These are phyloP conservation scores for Populus ilicifolia DNA, from an alignment of 345 rosid genomes.

Conservation along the genomic window DNA sequence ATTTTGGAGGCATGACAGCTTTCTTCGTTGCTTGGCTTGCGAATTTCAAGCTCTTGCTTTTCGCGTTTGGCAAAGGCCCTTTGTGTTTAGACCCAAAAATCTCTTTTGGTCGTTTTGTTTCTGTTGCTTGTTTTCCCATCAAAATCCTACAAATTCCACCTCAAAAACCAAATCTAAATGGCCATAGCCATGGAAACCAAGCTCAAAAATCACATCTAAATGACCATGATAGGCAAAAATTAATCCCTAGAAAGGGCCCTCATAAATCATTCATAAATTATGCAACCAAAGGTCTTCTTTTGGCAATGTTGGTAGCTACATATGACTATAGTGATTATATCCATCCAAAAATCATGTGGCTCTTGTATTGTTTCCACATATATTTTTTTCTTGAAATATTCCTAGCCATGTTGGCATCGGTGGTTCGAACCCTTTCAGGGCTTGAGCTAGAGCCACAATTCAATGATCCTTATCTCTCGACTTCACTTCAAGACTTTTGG, in stretches of 20 bases:
- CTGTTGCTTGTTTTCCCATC: constrained; percentile 55
- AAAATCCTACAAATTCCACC: constrained; percentile 33
- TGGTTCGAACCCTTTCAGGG: constrained; percentile 31
- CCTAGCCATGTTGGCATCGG: constrained; percentile 32
- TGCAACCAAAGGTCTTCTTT: constrained; percentile 31
- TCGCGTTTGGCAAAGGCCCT: constrained; percentile 17
- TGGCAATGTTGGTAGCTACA: constrained; percentile 22
- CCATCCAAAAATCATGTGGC: constrained; percentile 28
- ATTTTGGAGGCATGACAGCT: constrained; percentile 12
- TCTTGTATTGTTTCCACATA: constrained; percentile 39
- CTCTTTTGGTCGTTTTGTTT: constrained; percentile 41
- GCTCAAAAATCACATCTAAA: constrained; percentile 2
- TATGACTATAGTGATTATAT: constrained; percentile 29
- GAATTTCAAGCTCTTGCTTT: constrained; percentile 22
- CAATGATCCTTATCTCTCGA: constrained; percentile 45
- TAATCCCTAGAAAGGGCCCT: neutral
- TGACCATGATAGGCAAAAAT: no score
- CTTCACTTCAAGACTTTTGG: constrained; percentile 26
- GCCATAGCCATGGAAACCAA: neutral
- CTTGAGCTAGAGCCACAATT: constrained; percentile 53
- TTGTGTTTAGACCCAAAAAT: constrained; percentile 15
- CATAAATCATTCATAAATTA: constrained; percentile 14
- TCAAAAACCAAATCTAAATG: constrained; percentile 4
- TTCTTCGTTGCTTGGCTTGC: constrained; percentile 26
- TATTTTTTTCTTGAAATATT: constrained; percentile 46